These are phyloP conservation scores for Hymenoscyphus scutula DNA, from an alignment of 2,329 filamentous ascomycete genomes.

Conservation along the genomic window DNA sequence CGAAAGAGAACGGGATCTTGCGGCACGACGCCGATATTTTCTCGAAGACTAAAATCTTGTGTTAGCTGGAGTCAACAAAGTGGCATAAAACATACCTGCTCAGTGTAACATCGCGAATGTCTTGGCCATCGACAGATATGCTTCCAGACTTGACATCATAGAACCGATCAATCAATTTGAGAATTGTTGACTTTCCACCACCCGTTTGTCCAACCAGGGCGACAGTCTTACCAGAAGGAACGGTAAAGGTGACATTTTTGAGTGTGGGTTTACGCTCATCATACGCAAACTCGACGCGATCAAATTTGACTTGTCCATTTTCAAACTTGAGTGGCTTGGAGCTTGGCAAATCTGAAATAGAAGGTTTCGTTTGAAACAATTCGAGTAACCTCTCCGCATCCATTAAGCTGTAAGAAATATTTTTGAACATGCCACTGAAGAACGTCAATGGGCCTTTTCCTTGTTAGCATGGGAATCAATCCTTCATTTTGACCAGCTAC, in stretches of 20 bases:
- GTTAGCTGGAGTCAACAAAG: slow-evolving; percentile 37
- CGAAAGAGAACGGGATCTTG: slow-evolving; percentile 57
- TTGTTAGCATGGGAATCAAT: not conserved
- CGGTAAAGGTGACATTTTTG: slow-evolving; percentile 37
- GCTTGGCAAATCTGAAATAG: slow-evolving; percentile 47
- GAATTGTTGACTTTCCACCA: slow-evolving; percentile 44
- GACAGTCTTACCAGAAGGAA: slow-evolving; percentile 41
- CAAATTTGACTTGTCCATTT: slow-evolving; percentile 37
- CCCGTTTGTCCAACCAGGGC: slow-evolving; percentile 48
- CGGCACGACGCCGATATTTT: slow-evolving; percentile 54
- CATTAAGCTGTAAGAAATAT: slow-evolving; percentile 55
- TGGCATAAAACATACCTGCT: slow-evolving; percentile 48
- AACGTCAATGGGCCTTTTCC: slow-evolving; percentile 37
- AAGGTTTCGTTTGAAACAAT: slow-evolving; percentile 57
- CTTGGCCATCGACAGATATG: slow-evolving; percentile 40
- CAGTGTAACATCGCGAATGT: slow-evolving; percentile 41
- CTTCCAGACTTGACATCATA: slow-evolving; percentile 43
- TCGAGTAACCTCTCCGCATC: slow-evolving; percentile 61
- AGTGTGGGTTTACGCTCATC: slow-evolving; percentile 35
- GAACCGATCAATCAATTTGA: slow-evolving; percentile 45
- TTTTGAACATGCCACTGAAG: slow-evolving; percentile 44
- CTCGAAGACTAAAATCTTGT: slow-evolving; percentile 32
- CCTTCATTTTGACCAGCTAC: slow-evolving; percentile 24
- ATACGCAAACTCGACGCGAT: slow-evolving; percentile 40
- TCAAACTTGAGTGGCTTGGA: slow-evolving; percentile 46